A percentile compares a stretch with the other conserved stretches of the same genome.
Evolutionary conservation across 371 early-diverging fungal species (phyloP).

Genomic region (Circinella umbellata): DNA sequence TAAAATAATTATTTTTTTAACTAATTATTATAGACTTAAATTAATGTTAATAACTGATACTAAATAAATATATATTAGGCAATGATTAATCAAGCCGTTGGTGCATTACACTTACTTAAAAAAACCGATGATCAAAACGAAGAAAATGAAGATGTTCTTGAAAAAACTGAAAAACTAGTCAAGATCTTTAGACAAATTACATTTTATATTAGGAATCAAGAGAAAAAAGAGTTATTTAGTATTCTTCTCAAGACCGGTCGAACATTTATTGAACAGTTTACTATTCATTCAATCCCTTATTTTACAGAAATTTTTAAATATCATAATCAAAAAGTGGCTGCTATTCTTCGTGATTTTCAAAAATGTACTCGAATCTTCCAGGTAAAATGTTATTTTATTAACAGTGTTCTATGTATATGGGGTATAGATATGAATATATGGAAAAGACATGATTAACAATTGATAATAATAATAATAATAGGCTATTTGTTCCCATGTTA

Average conservation of each 20-base stretch:
- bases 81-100: slow-evolving; percentile 55
- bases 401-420: too few relatives aligned
- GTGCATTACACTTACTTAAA: slow-evolving; percentile 40
- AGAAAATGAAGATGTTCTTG: slow-evolving; percentile 34
- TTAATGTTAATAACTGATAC: too few relatives aligned
- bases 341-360: slow-evolving; percentile 59
- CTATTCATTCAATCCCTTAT: slow-evolving; percentile 67
- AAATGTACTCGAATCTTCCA: slow-evolving; percentile 66
- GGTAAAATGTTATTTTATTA: slow-evolving; percentile 24
- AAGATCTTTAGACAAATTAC: slow-evolving; percentile 60
- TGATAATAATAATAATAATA: slow-evolving; percentile 23
- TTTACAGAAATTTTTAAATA: slow-evolving; percentile 64
- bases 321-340: slow-evolving; percentile 55
- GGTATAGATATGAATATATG: too few relatives aligned
- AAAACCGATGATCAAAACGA: slow-evolving; percentile 42
- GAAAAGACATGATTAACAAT: not conserved
- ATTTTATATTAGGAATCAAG: slow-evolving; percentile 58
- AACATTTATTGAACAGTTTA: slow-evolving; percentile 67
- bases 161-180: slow-evolving; percentile 46
- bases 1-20: too few relatives aligned
- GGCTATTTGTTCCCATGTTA: slow-evolving; percentile 82
- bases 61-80: slow-evolving; percentile 34
- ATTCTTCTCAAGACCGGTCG: slow-evolving; percentile 62
- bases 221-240: slow-evolving; percentile 52
- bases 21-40: too few relatives aligned